Evolutionary conservation across 208 protist genomes (phyloP).

Genomic region (Strigomonas culicis): DNA sequence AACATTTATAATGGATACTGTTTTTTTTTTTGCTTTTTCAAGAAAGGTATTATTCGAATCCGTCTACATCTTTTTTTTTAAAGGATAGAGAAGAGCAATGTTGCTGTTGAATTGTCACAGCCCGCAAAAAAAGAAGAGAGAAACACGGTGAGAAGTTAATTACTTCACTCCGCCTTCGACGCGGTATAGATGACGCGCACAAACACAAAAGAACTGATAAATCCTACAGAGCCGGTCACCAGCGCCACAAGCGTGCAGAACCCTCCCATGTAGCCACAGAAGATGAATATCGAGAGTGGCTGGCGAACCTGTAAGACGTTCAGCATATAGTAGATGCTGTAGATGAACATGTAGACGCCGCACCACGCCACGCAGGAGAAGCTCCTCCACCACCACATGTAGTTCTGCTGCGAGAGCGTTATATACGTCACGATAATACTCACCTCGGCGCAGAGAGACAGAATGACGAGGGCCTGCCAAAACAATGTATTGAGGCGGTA

Average conservation of each 20-base stretch:
- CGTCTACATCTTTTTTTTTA: no score
- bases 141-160: background rate
- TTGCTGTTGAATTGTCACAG: background rate
- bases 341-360: conserved; percentile 92
- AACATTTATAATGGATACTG: background rate
- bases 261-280: conserved; percentile 68
- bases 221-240: conserved; percentile 68
- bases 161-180: conserved; percentile 48
- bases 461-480: conserved; percentile 91
- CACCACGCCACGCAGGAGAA: conserved; percentile 76
- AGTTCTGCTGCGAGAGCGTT: conserved; percentile 93
- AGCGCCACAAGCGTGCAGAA: conserved; percentile 56
- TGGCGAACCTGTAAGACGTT: conserved; percentile 63
- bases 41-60: no score
- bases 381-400: conserved; percentile 98
- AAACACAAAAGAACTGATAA: conserved; percentile 64
- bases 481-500: conserved; percentile 96
- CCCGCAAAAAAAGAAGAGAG: background rate
- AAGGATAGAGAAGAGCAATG: no score
- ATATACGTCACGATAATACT: conserved; percentile 97
- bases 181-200: conserved; percentile 70
- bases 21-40: background rate
- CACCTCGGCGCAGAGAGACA: conserved; percentile 94
- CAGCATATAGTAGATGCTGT: conserved; percentile 91
- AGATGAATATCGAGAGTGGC: conserved; percentile 56